These are phyloP conservation scores for Lactarius sp. DNA, from an alignment of 768 basidiomycete genomes.

Conservation along the genomic window DNA sequence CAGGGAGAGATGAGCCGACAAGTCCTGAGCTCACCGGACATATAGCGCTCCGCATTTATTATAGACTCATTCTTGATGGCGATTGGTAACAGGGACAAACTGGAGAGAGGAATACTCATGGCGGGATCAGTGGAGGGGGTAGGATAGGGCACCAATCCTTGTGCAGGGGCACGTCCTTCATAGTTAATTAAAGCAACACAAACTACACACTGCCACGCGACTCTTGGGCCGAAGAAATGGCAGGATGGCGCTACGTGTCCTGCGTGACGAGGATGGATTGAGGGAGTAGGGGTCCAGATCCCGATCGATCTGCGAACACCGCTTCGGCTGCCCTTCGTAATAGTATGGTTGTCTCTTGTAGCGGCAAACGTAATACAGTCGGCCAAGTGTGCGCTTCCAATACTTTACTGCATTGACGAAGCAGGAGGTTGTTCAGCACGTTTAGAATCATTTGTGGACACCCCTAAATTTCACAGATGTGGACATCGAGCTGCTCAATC, in stretches of 20 bases:
- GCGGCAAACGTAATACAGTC: too few relatives aligned
- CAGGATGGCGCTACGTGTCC: not conserved
- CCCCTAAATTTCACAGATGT: too few relatives aligned
- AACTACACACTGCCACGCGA: not conserved
- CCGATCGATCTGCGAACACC: slow-evolving; percentile 5
- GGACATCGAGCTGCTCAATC: too few relatives aligned
- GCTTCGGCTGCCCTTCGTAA: not conserved
- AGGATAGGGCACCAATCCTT: not conserved
- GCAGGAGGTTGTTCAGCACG: too few relatives aligned
- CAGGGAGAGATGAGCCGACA: not conserved
- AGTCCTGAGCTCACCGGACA: slow-evolving; percentile 5
- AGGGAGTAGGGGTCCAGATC: slow-evolving; percentile 9
- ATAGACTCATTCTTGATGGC: slow-evolving; percentile 1
- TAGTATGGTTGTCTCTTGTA: not conserved
- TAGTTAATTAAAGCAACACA: slow-evolving; percentile 10
- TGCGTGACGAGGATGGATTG: not conserved
- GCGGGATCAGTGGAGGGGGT: not conserved
- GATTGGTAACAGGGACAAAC: not conserved
- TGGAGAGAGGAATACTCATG: not conserved
- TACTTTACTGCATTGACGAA: too few relatives aligned
- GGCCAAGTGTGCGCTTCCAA: too few relatives aligned
- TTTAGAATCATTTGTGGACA: too few relatives aligned
- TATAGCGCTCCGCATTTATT: slow-evolving; percentile 9
- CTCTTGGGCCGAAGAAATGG: not conserved
- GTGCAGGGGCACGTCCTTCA: not conserved